These are phyloP conservation scores for Vigna unguiculata DNA, from an alignment of 306 rosid species.

Conservation along the genomic window DNA sequence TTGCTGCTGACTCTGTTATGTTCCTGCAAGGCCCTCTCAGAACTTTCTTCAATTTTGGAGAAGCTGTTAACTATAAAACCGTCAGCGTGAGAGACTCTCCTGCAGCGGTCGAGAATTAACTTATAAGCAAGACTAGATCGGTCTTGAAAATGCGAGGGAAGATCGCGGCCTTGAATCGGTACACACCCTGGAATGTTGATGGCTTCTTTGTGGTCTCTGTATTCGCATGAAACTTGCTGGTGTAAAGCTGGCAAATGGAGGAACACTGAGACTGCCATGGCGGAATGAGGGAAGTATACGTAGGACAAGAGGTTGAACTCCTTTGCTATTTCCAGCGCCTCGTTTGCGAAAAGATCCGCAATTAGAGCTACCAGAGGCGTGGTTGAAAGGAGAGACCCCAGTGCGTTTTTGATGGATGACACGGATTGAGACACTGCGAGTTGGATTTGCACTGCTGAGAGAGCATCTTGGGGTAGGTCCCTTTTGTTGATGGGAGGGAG, in stretches of 20 bases:
- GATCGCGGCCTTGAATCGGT: slow-evolving; percentile 42
- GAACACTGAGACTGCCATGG: slow-evolving; percentile 41
- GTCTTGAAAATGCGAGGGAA: slow-evolving; percentile 34
- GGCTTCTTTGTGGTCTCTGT: slow-evolving; percentile 34
- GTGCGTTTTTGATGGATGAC: slow-evolving; percentile 19
- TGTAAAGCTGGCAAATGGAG: slow-evolving; percentile 43
- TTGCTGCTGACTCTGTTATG: background rate
- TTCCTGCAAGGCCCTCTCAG: background rate
- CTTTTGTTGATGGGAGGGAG: slow-evolving; percentile 37
- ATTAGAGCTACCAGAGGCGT: slow-evolving; percentile 39
- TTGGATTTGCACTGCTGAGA: background rate
- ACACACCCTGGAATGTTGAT: slow-evolving; percentile 41
- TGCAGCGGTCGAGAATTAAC: background rate
- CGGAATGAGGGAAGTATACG: slow-evolving; percentile 39
- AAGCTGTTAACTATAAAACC: slow-evolving; percentile 46
- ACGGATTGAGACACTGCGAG: slow-evolving; percentile 43
- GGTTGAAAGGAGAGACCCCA: slow-evolving; percentile 20
- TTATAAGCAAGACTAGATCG: slow-evolving; percentile 41
- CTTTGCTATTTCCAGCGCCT: slow-evolving; percentile 39
- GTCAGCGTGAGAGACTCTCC: background rate
- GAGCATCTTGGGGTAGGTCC: slow-evolving; percentile 7
- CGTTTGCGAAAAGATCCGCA: slow-evolving; percentile 37
- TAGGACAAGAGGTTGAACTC: slow-evolving; percentile 44
- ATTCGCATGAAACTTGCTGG: slow-evolving; percentile 40
- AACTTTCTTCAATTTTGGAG: slow-evolving; percentile 16